Conservation (phyloP, 2,329 filamentous ascomycete genomes). For the Graphium sp. region DNA sequence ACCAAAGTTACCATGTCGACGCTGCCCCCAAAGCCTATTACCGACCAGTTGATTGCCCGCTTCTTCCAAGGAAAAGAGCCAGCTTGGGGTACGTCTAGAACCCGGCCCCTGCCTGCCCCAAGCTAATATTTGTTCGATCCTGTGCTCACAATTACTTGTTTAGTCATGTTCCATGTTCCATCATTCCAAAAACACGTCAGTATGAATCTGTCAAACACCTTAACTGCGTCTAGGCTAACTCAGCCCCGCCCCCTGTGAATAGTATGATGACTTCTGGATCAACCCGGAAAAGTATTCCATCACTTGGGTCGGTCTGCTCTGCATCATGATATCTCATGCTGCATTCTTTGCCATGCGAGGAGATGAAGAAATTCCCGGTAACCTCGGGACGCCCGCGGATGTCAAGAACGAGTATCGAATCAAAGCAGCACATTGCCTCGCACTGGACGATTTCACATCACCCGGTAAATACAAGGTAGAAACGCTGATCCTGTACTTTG, state of each 20-base stretch:
- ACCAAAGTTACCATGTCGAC: conserved; percentile 7
- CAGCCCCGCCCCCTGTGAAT: background rate
- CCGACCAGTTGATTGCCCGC: conserved; percentile 11
- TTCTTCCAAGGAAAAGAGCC: conserved; percentile 13
- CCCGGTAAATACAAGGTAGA: conserved; percentile 10
- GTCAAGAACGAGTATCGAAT: conserved; percentile 10
- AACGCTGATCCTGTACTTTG: conserved; percentile 12
- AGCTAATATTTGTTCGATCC: background rate
- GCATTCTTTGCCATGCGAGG: conserved; percentile 10
- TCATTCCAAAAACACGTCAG: conserved; percentile 9
- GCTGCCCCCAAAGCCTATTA: conserved; percentile 10
- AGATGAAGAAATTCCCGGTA: conserved; percentile 8
- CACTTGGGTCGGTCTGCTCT: conserved; percentile 14
- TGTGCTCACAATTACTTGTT: background rate
- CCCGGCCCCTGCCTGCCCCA: background rate
- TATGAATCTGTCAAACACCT: too few relatives aligned
- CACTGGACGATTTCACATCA: conserved; percentile 13
- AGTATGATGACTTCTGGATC: conserved; percentile 15
- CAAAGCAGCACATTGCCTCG: conserved; percentile 12
- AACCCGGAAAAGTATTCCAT: conserved; percentile 7
- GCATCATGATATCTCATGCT: conserved; percentile 13
- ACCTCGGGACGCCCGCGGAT: conserved; percentile 7
- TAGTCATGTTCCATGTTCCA: conserved; percentile 14
- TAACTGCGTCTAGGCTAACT: too few relatives aligned
- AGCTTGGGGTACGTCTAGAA: conserved; percentile 7